Evolutionary conservation across 345 rosid species (phyloP), one percentile per base, ranked within the genome.

Genomic region (Ceriops decandra): DNA sequence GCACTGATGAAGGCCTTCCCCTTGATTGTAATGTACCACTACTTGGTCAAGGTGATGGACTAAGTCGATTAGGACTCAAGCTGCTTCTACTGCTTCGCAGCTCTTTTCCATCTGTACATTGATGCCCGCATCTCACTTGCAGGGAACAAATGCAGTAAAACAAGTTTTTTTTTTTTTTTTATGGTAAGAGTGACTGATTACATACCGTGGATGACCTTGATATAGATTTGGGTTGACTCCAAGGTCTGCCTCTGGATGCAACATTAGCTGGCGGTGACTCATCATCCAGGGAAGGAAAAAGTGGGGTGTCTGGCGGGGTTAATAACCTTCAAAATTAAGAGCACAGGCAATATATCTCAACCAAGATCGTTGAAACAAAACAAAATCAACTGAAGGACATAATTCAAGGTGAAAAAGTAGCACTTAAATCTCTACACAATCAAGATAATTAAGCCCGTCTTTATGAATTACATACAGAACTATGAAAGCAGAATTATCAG

Each of bases 231-330:
- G 92, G 87, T 74, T 95, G 99, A 74, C 93, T 90, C 67, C 83
- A 85, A 51, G 91, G 86, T 69, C 99, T 92, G 47, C 99, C 98
- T 81, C 91, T 90, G 46, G 81, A 72, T 32, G 74, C 73, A 82
- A 75, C 81, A 84, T 73, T 84, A 66, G 80, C 82, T 63, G 85
- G 75, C 8, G 77, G 83, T 7, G 90, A 88, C 61, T 88, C 93
- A 66, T 95, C 93, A 61, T 95, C 98, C 92, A 95, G 65, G 2
- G 96, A 91, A 68, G 87, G 93, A 79, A 95, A 95, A 67, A 95
- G 97, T 6, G 99, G 99, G 57, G 99, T 90, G 57, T 91, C 98
- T 0, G 99, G 99, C 61, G 99, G 98, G 79, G 98, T 91, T 85
- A 91, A 79, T 71, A 95, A 85, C 99, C 99, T 95, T 80, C 68